Conservation (phyloP, 2,329 filamentous ascomycete genomes). For the Cercospora beticola region DNA sequence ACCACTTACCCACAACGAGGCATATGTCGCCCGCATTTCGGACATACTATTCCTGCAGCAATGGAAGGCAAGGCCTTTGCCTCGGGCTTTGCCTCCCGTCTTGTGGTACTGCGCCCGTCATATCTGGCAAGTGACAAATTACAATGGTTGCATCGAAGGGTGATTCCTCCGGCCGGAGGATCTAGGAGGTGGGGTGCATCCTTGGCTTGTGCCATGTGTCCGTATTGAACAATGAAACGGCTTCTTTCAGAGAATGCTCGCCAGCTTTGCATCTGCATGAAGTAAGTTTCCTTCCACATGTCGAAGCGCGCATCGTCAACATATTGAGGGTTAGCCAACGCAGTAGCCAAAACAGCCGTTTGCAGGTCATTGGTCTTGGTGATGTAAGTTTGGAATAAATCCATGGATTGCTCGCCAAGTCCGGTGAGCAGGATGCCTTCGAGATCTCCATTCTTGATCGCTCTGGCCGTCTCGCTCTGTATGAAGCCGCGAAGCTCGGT, state of each 20-base stretch:
- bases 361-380: slow-evolving; percentile 75
- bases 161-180: slow-evolving; percentile 66
- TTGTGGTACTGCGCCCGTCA: slow-evolving; percentile 31
- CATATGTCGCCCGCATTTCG: slow-evolving; percentile 62
- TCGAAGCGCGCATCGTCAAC: slow-evolving; percentile 73
- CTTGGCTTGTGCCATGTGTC: slow-evolving; percentile 63
- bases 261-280: slow-evolving; percentile 70
- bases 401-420: slow-evolving; percentile 69
- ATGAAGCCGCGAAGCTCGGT: slow-evolving; percentile 47
- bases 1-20: slow-evolving; percentile 52
- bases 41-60: slow-evolving; percentile 55
- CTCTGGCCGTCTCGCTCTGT: slow-evolving; percentile 56
- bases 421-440: slow-evolving; percentile 77
- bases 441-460: slow-evolving; percentile 66
- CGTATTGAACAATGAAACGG: slow-evolving; percentile 76
- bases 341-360: slow-evolving; percentile 72
- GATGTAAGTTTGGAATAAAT: slow-evolving; percentile 74
- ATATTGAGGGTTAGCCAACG: slow-evolving; percentile 72
- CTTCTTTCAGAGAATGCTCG: slow-evolving; percentile 70
- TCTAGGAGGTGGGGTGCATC: slow-evolving; percentile 64
- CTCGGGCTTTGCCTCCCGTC: slow-evolving; percentile 28
- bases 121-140: slow-evolving; percentile 55
- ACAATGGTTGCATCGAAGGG: slow-evolving; percentile 75
- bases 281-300: slow-evolving; percentile 74
- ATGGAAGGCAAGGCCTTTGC: slow-evolving; percentile 28